phyloP scores from a whole-genome alignment of 495 filamentous ascomycete genomes.

The Pyronema omphalodes region DNA sequence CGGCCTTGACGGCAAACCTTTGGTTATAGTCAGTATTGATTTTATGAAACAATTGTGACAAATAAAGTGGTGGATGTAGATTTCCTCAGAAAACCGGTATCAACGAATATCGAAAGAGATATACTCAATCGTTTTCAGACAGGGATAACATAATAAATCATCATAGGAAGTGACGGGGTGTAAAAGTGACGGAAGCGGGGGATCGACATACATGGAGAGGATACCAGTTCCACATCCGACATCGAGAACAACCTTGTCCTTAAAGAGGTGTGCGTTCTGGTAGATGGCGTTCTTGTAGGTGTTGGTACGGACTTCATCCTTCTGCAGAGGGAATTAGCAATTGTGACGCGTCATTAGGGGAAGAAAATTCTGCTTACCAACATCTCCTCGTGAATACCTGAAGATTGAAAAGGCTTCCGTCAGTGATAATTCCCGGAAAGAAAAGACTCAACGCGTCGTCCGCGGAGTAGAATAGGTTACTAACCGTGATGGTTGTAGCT shows the following conservation, averaged over 20 bases:
- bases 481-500: conserved; percentile 26
- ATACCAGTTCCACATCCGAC: conserved; percentile 92
- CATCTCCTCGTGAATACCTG: conserved; percentile 26
- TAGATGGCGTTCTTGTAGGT: conserved; percentile 95
- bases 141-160: conserved; percentile 24
- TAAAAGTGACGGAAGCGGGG: background rate
- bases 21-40: background rate
- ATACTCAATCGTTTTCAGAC: conserved; percentile 20
- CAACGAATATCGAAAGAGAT: conserved; percentile 18
- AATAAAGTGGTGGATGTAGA: background rate
- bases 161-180: conserved; percentile 5
- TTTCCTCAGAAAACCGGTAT: conserved; percentile 18
- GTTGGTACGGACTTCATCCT: conserved; percentile 86
- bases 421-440: conserved; percentile 14
- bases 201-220: conserved; percentile 52
- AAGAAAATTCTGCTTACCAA: conserved; percentile 10
- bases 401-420: conserved; percentile 3
- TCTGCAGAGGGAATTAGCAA: conserved; percentile 16
- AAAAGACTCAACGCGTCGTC: conserved; percentile 4
- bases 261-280: conserved; percentile 88
- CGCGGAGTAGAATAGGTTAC: conserved; percentile 8
- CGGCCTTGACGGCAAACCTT: conserved; percentile 92
- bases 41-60: background rate
- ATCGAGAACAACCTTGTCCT: conserved; percentile 92
- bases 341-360: background rate